phyloP scores from a whole-genome alignment of 352 stramenopile genomes.

The Globisporangium abappressorium region DNA sequence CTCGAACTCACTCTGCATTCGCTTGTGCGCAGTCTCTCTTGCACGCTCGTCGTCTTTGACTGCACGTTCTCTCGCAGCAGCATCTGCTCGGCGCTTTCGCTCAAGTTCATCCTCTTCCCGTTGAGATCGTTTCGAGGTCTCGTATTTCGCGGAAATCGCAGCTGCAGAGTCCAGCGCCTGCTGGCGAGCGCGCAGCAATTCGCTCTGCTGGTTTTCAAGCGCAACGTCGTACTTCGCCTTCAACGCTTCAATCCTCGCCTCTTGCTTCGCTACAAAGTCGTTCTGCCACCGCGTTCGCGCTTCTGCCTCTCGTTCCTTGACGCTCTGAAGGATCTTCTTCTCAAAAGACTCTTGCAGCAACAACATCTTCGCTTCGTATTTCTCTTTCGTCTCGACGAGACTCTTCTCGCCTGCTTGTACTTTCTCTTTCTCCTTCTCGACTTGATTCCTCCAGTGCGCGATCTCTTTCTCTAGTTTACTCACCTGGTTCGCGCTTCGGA shows the following conservation, averaged over 20 bases:
- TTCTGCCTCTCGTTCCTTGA: slow-evolving; percentile 58
- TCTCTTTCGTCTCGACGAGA: slow-evolving; percentile 32
- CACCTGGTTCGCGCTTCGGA: slow-evolving; percentile 34
- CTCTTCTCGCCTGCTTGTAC: slow-evolving; percentile 21
- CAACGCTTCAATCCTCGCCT: slow-evolving; percentile 60
- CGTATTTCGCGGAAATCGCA: slow-evolving; percentile 42
- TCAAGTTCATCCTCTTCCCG: slow-evolving; percentile 40
- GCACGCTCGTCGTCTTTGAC: slow-evolving; percentile 38
- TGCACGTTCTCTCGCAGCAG: slow-evolving; percentile 30
- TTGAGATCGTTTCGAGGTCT: slow-evolving; percentile 32
- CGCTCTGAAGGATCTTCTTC: slow-evolving; percentile 46
- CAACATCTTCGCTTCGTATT: slow-evolving; percentile 51
- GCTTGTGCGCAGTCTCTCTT: slow-evolving; percentile 31
- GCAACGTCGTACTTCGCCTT: slow-evolving; percentile 71
- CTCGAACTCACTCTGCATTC: slow-evolving; percentile 49
- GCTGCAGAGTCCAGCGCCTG: slow-evolving; percentile 47
- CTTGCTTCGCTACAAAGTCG: slow-evolving; percentile 64
- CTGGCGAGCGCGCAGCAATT: slow-evolving; percentile 49
- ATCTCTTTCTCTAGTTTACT: slow-evolving; percentile 56
- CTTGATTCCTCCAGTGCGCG: slow-evolving; percentile 31
- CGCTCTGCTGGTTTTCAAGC: slow-evolving; percentile 52
- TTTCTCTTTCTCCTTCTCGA: slow-evolving; percentile 60
- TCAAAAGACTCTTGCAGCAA: slow-evolving; percentile 44
- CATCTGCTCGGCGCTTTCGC: slow-evolving; percentile 26
- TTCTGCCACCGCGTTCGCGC: slow-evolving; percentile 64